Conservation (phyloP, 2,329 filamentous ascomycete species). For the Cladosporium colombiae region DNA sequence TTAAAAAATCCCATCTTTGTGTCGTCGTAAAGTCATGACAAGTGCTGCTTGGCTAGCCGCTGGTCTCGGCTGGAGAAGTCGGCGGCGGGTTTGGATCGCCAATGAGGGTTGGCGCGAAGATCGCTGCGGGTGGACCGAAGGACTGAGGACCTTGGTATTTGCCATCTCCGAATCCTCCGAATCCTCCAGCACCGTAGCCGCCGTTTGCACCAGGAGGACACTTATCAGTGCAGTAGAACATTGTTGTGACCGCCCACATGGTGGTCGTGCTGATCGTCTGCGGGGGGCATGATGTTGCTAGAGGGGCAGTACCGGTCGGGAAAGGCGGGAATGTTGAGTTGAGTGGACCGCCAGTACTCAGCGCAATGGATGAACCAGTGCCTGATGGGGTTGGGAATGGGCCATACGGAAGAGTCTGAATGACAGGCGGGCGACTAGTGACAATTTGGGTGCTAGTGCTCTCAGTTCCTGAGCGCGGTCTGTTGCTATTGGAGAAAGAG, state of each 20-base stretch:
- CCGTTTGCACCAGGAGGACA: conserved; percentile 19
- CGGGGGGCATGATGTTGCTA: conserved; percentile 9
- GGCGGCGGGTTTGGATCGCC: conserved; percentile 2
- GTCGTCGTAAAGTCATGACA: not conserved
- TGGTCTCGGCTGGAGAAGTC: not conserved
- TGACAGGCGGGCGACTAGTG: not conserved
- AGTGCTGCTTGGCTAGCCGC: not conserved
- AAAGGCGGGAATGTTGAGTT: conserved; percentile 12
- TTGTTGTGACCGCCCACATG: conserved; percentile 19
- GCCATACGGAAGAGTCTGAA: conserved; percentile 2
- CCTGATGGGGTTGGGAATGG: not conserved
- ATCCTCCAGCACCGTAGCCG: conserved; percentile 14
- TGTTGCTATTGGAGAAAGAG: conserved; percentile 7
- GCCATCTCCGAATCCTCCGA: not conserved
- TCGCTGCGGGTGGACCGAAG: conserved; percentile 20
- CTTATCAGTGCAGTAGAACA: conserved; percentile 23
- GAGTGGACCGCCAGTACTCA: conserved; percentile 8
- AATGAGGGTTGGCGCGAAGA: not conserved
- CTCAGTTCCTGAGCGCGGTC: conserved; percentile 16
- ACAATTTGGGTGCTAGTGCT: not conserved
- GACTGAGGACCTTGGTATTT: conserved; percentile 18
- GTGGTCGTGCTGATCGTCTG: conserved; percentile 8
- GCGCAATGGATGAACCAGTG: not conserved
- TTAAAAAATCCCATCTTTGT: not conserved
- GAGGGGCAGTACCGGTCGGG: conserved; percentile 10